A percentile compares a stretch with the other conserved stretches of the same genome.
Conservation (phyloP, 2,329 filamentous ascomycete genomes). For the Diplodia scrobiculata region DNA sequence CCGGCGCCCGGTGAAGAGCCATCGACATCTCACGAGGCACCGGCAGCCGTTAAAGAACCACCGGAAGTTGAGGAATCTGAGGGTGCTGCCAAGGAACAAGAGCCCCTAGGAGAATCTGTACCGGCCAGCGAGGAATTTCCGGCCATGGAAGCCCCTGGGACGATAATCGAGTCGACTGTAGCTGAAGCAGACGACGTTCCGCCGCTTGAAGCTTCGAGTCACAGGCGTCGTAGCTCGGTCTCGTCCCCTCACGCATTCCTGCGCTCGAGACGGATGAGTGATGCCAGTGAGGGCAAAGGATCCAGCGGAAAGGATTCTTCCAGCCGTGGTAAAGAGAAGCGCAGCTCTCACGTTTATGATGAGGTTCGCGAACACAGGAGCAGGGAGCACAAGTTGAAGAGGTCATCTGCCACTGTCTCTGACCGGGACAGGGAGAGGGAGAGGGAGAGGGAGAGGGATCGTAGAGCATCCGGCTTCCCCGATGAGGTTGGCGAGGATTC, state of each 20-base stretch:
- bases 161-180: constrained; percentile 1
- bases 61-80: neutral
- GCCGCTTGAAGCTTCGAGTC: neutral
- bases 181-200: neutral
- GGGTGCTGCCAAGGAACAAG: neutral
- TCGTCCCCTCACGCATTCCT: neutral
- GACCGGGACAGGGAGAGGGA: constrained; percentile 1
- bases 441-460: constrained; percentile 3
- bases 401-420: neutral
- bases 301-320: constrained; percentile 1
- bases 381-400: neutral
- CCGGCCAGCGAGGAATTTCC: neutral
- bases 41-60: neutral
- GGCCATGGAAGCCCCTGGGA: neutral
- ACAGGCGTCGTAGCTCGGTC: neutral
- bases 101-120: neutral
- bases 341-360: neutral
- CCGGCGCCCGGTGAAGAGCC: neutral
- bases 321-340: constrained; percentile 6
- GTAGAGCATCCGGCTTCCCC: neutral
- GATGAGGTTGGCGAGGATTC: neutral
- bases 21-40: neutral
- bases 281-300: neutral
- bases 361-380: neutral
- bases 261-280: neutral